Conservation (phyloP, 352 stramenopile species). For the Phytophthora pinifolia region DNA sequence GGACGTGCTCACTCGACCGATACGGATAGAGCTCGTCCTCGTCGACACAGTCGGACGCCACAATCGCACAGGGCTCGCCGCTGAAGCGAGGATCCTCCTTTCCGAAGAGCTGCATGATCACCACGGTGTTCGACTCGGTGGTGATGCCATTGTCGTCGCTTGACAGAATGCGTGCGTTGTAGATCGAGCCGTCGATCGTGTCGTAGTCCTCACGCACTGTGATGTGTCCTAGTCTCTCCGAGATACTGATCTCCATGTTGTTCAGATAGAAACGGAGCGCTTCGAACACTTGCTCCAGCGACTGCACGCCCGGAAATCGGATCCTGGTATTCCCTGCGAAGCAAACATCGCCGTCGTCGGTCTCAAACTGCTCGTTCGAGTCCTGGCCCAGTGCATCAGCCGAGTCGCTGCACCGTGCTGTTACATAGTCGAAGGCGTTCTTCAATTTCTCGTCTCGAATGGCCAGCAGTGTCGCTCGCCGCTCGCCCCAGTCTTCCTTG, state of each 20-base stretch:
- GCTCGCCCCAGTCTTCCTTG: conserved; percentile 14
- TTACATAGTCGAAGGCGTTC: conserved; percentile 29
- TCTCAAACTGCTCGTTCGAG: conserved; percentile 26
- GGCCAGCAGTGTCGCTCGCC: conserved; percentile 13
- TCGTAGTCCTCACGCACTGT: conserved; percentile 35
- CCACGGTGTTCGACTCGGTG: conserved; percentile 25
- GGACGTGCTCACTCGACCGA: conserved; percentile 12
- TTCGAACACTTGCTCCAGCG: conserved; percentile 37
- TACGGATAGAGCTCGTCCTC: conserved; percentile 33
- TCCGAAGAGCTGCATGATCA: conserved; percentile 29
- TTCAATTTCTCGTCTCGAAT: conserved; percentile 22
- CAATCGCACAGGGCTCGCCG: conserved; percentile 25
- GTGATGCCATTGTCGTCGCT: conserved; percentile 15
- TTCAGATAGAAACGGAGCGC: conserved; percentile 36
- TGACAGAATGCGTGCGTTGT: conserved; percentile 30
- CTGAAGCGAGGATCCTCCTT: conserved; percentile 2
- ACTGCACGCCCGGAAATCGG: conserved; percentile 30
- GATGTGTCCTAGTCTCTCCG: conserved; percentile 35
- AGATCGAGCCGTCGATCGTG: conserved; percentile 19
- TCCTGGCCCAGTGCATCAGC: conserved; percentile 9
- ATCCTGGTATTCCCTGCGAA: conserved; percentile 21
- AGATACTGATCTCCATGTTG: conserved; percentile 51
- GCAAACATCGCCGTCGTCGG: conserved; percentile 29
- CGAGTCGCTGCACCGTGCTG: conserved; percentile 13
- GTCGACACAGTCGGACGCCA: conserved; percentile 27